A percentile compares a stretch with the other conserved stretches of the same genome.
These are phyloP conservation scores for Aspergillus luchuensis DNA, from an alignment of 2,329 filamentous ascomycete genomes.

Conservation along the genomic window DNA sequence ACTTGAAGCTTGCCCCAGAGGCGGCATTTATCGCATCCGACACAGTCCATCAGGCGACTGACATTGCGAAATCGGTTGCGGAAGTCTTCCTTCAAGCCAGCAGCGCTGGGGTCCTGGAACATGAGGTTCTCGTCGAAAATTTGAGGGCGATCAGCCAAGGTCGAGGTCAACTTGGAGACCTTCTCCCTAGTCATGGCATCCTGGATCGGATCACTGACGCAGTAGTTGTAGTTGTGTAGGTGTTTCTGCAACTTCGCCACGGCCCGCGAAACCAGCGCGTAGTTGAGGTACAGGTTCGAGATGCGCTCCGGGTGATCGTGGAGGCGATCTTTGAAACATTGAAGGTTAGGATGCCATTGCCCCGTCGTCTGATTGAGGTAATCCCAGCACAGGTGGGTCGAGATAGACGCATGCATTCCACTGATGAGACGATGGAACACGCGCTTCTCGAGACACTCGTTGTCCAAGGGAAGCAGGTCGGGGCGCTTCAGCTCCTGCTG, in stretches of 20 bases:
- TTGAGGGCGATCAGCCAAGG: conserved; percentile 66
- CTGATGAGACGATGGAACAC: conserved; percentile 95
- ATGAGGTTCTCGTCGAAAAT: conserved; percentile 96
- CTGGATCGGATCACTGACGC: conserved; percentile 78
- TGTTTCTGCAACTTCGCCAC: conserved; percentile 86
- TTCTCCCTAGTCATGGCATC: conserved; percentile 79
- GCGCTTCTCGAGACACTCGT: conserved; percentile 96
- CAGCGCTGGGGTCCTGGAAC: conserved; percentile 71
- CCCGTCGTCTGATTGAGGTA: conserved; percentile 95
- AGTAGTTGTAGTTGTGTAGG: conserved; percentile 84
- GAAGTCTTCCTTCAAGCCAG: conserved; percentile 93
- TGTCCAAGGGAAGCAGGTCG: conserved; percentile 72
- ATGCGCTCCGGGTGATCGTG: conserved; percentile 85
- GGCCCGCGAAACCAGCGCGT: conserved; percentile 88
- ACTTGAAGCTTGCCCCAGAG: conserved; percentile 98
- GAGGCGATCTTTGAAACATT: conserved; percentile 85
- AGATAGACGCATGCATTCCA: conserved; percentile 98
- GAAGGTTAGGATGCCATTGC: conserved; percentile 84
- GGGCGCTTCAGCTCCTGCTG: conserved; percentile 48
- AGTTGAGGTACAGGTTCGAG: conserved; percentile 99
- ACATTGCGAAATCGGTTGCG: conserved; percentile 96
- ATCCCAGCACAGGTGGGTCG: conserved; percentile 92
- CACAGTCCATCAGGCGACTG: conserved; percentile 95
- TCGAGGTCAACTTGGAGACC: conserved; percentile 72
- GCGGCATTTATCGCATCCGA: conserved; percentile 97